Base-by-base conservation (phyloP, 2,329 filamentous ascomycete genomes). In the Chalaropsis ovoidea region DNA sequence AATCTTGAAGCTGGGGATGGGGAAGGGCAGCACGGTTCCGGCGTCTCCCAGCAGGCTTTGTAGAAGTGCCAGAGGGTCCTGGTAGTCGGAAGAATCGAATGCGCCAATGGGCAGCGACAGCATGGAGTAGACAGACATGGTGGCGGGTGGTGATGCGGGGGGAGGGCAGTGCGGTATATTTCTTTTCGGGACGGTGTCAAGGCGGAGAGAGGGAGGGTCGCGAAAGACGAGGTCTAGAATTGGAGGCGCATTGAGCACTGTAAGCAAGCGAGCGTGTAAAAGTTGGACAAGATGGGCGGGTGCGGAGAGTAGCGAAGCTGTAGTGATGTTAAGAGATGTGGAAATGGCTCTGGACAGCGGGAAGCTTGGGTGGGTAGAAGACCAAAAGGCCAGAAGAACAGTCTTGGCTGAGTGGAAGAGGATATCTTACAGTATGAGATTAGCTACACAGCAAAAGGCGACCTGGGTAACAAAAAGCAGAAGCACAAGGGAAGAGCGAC, bases 1-100 rank as follows among this genome's bases (percentile, higher is more conserved):
- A 75, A 99, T 95, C 80, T 97, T 99, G 82, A 99, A 96, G 70
- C 91, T 87, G 22, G 94, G 94, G 69, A 97, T 88, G 66, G 83
- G 79, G 74, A 97, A 96, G 1, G 86, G 85, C 63, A 85, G 79
- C 58, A 90, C 87, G 63, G 82, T 84, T 73, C 88, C 90, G 75
- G 89, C 86, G 71, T 95, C 89, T 66, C 83, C 78, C 62, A 84
- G 80, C 65, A 96, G 81, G 52, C 86, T 90, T 65, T 86, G 78
- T 70, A 86, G 84, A 68, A 99, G 77, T 58, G 90, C 83, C 61
- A 96, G 80, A 69, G 93, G 90, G 75, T 95, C 90, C 70, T 93
- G 87, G 72, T 82, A 82, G 77, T 93, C 84, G 77, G 84, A 83
- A 62, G 89, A 88, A 70, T 90, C 87, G 73, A 91, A 87, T 74